These are phyloP conservation scores for Podaxis rugospora DNA, from an alignment of 768 basidiomycete species.

Conservation along the genomic window DNA sequence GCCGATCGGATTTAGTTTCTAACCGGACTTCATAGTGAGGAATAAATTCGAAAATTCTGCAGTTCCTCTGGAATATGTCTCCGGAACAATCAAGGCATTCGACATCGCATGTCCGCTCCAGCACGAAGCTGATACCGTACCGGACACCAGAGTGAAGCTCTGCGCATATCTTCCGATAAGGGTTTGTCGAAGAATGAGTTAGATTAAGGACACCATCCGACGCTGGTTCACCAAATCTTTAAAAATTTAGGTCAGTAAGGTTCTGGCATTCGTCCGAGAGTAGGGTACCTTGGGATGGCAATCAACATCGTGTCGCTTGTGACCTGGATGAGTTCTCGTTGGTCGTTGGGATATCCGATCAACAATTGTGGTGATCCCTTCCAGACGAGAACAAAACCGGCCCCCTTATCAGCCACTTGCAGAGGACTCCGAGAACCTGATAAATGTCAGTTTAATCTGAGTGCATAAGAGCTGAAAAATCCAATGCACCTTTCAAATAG, in stretches of 20 bases:
- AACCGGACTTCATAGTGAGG: conserved; percentile 77
- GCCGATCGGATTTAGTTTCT: conserved; percentile 39
- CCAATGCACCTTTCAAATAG: conserved; percentile 76
- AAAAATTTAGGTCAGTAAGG: conserved; percentile 3
- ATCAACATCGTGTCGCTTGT: conserved; percentile 76
- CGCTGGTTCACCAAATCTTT: conserved; percentile 12
- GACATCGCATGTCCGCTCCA: conserved; percentile 77
- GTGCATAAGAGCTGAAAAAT: background rate
- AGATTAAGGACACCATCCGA: conserved; percentile 20
- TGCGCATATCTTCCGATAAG: conserved; percentile 72
- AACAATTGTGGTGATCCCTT: conserved; percentile 66
- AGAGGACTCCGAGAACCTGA: conserved; percentile 84
- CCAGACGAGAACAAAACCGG: conserved; percentile 88
- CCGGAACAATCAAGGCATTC: conserved; percentile 63
- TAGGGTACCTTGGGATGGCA: conserved; percentile 79
- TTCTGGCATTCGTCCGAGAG: background rate
- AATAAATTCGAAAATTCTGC: conserved; percentile 74
- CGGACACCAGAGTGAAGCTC: conserved; percentile 80
- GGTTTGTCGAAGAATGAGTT: conserved; percentile 20
- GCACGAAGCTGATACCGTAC: conserved; percentile 78
- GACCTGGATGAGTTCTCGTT: conserved; percentile 80
- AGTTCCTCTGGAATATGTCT: conserved; percentile 65
- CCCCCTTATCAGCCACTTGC: conserved; percentile 59
- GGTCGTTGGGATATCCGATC: conserved; percentile 65
- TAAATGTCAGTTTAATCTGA: conserved; percentile 4